Conservation (phyloP, 331 rosid species). For the Saraca asoca region DNA sequence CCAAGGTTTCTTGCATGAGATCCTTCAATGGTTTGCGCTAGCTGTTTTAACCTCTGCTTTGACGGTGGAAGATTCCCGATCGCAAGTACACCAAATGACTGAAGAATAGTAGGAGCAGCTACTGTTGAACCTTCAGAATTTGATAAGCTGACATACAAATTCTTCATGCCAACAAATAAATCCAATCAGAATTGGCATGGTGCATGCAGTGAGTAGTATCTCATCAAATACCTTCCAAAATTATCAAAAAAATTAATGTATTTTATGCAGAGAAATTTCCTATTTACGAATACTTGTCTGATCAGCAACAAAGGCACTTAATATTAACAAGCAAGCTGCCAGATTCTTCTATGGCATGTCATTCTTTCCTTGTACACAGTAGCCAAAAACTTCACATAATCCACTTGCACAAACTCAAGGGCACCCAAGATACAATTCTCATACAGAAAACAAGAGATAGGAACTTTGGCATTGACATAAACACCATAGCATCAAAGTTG, state of each 20-base stretch:
- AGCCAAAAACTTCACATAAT: constrained; percentile 20
- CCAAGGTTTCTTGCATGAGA: constrained; percentile 79
- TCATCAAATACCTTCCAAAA: constrained; percentile 21
- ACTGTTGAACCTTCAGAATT: constrained; percentile 78
- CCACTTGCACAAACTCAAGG: not conserved
- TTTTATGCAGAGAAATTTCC: not conserved
- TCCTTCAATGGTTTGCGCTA: constrained; percentile 80
- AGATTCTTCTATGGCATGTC: not conserved
- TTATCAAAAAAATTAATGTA: not conserved
- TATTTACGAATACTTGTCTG: not conserved
- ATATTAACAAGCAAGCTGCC: too few relatives aligned
- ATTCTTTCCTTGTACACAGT: constrained; percentile 3
- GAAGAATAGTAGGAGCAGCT: constrained; percentile 66
- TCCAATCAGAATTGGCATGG: constrained; percentile 26
- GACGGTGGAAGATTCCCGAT: constrained; percentile 72
- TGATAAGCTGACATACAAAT: constrained; percentile 59
- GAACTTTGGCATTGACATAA: not conserved
- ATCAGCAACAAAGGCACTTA: not conserved
- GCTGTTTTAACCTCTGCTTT: constrained; percentile 66
- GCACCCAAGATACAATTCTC: constrained; percentile 14
- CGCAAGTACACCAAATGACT: constrained; percentile 67
- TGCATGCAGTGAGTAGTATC: constrained; percentile 1
- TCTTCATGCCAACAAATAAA: constrained; percentile 57
- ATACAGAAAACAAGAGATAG: not conserved
- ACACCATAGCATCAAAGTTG: constrained; percentile 30